Percentiles rank a stretch among this genome's conserved stretches.
These are phyloP conservation scores for Falciphora oryzae DNA, from an alignment of 2,329 filamentous ascomycete genomes.

Conservation along the genomic window DNA sequence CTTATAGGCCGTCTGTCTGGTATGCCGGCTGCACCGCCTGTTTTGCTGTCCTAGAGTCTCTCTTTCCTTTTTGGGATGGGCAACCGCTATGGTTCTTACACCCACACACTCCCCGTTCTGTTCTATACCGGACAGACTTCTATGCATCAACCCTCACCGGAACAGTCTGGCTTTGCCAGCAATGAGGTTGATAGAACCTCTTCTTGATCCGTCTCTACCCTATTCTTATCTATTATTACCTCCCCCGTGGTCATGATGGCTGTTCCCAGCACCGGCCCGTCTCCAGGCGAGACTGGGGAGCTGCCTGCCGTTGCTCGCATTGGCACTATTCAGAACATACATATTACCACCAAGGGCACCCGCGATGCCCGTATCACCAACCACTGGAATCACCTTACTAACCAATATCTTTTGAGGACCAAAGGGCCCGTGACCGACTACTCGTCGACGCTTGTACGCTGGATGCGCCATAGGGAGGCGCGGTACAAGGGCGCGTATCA, in stretches of 20 bases:
- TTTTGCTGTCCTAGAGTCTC: not conserved
- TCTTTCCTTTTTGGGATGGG: not conserved
- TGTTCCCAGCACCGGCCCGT: too few relatives aligned
- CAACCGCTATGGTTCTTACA: not conserved
- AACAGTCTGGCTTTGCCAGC: not conserved
- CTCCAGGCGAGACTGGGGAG: not conserved
- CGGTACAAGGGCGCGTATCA: conserved; percentile 66
- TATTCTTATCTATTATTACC: not conserved
- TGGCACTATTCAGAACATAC: not conserved
- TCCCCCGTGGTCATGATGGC: not conserved
- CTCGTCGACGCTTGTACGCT: conserved; percentile 82
- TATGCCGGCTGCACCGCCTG: not conserved
- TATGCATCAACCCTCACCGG: too few relatives aligned
- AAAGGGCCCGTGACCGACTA: conserved; percentile 89
- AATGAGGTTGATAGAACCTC: not conserved
- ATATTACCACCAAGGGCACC: not conserved
- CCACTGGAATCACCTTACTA: not conserved
- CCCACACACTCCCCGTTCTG: not conserved
- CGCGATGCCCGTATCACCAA: not conserved
- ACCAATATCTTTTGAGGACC: not conserved
- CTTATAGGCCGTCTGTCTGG: not conserved
- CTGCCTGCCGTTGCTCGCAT: not conserved
- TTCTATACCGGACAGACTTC: not conserved
- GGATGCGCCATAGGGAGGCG: conserved; percentile 77
- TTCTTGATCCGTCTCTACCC: not conserved